phyloP scores from a whole-genome alignment of 495 filamentous ascomycete genomes.

The Immersiella caudata region DNA sequence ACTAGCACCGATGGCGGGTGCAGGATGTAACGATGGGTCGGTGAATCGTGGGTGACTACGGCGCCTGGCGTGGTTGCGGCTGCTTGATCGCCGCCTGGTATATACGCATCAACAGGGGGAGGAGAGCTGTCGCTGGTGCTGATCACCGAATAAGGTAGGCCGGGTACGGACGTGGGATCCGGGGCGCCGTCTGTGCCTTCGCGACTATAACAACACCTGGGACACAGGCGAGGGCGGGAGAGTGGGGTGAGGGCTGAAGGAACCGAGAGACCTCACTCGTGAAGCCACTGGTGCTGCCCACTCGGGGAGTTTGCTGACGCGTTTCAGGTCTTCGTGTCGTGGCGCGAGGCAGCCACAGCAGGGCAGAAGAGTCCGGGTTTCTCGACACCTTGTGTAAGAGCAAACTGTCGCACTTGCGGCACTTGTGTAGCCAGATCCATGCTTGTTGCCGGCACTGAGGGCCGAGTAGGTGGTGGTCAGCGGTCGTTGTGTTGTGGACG shows the following conservation, averaged over 20 bases:
- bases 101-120: not conserved
- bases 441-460: not conserved
- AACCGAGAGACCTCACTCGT: not conserved
- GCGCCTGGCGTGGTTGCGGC: conserved; percentile 7
- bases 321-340: not conserved
- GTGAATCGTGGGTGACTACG: not conserved
- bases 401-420: not conserved
- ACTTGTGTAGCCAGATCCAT: not conserved
- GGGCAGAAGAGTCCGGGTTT: not conserved
- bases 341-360: not conserved
- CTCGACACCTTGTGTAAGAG: not conserved
- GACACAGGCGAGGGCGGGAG: not conserved
- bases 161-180: conserved; percentile 13
- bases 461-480: not conserved
- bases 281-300: not conserved
- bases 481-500: not conserved
- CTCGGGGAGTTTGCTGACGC: not conserved
- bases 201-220: not conserved
- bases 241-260: not conserved
- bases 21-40: not conserved
- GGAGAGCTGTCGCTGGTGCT: not conserved
- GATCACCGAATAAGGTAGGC: conserved; percentile 2
- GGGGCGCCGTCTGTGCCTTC: conserved; percentile 9
- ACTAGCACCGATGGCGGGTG: not conserved
- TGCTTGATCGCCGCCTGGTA: conserved; percentile 22